Evolutionary conservation across 257 asterid species (phyloP), one percentile per base, ranked within the genome.

Genomic region (Paulownia fortunei): DNA sequence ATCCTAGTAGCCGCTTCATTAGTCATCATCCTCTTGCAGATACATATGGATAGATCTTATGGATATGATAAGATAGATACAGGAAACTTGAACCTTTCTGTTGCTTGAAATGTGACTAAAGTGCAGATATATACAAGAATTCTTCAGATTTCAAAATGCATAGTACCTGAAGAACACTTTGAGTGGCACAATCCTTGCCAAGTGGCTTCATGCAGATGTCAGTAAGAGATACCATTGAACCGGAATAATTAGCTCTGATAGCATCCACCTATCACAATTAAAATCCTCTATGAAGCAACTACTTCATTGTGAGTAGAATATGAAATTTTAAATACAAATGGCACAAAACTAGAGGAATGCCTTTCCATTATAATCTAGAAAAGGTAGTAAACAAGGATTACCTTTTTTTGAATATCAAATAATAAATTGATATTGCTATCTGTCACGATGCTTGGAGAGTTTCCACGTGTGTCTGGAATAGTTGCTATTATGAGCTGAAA

Each of bases 181-280:
- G 99, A 61, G 99, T 93, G 60, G 97, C 99, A 83, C 99, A 96
- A 80, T 91, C 99, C 56, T 82, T 86, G 77, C 99, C 98, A 18
- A 96, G 98, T 58, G 99, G 99, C 90, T 96, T 96, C 97, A 96
- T 73, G 92, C 99, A 96, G 81, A 96, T 93, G 85, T 96, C 99
- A 19, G 92, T 82, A 79, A 96, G 86, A 80, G 97, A 87, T 75
- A 96, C 94, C 94, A 86, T 80, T 47, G 92, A 73, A 79, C 98
- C 97, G 16, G 97, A 93, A 85, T 77, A 88, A 82, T 93, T 96
- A 36, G 92, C 98, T 86, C 85, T 84, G 83, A 93, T 89, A 19
- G 90, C 94, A 87, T 96, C 98, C 84, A 96, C 97, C 99, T 96
- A 78, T 72, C 77, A 88, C 18, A 84, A 79, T 83, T 67, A 56